A percentile compares a stretch with the other conserved stretches of the same genome.
Conservation (phyloP, 2,329 filamentous ascomycete genomes). For the Spiromastix sp. region DNA sequence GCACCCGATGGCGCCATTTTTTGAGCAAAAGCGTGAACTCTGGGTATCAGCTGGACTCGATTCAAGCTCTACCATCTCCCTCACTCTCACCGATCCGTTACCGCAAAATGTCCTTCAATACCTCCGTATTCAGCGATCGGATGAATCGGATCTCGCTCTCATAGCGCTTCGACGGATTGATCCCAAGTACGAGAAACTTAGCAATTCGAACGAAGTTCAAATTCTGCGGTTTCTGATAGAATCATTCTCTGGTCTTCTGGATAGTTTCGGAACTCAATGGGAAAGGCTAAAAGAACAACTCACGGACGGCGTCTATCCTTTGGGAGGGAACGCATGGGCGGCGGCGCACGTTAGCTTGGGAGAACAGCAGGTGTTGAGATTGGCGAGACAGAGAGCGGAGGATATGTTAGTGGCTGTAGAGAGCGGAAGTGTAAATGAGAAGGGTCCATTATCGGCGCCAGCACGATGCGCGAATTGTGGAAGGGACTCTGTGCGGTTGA, state of each 20-base stretch:
- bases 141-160: conserved; percentile 19
- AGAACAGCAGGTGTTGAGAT: conserved; percentile 25
- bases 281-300: conserved; percentile 24
- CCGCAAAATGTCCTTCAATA: conserved; percentile 25
- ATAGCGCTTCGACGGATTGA: conserved; percentile 15
- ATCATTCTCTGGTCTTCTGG: conserved; percentile 21
- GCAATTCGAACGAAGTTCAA: conserved; percentile 22
- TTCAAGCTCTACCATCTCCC: conserved; percentile 22
- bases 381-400: conserved; percentile 23
- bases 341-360: conserved; percentile 22
- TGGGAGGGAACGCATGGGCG: conserved; percentile 26
- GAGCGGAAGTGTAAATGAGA: conserved; percentile 12
- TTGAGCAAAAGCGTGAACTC: conserved; percentile 25
- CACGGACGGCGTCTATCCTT: conserved; percentile 20
- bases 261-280: conserved; percentile 20
- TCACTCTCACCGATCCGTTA: conserved; percentile 24
- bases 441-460: conserved; percentile 9
- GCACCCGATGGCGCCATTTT: conserved; percentile 23
- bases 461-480: conserved; percentile 20
- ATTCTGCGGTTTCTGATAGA: conserved; percentile 23
- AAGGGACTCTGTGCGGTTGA: conserved; percentile 19
- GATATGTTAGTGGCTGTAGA: conserved; percentile 18
- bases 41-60: conserved; percentile 25
- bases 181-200: conserved; percentile 18
- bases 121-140: conserved; percentile 25